Evolutionary conservation across 148 eudicot species (phyloP).

Genomic region (Euryodendron excelsum): DNA sequence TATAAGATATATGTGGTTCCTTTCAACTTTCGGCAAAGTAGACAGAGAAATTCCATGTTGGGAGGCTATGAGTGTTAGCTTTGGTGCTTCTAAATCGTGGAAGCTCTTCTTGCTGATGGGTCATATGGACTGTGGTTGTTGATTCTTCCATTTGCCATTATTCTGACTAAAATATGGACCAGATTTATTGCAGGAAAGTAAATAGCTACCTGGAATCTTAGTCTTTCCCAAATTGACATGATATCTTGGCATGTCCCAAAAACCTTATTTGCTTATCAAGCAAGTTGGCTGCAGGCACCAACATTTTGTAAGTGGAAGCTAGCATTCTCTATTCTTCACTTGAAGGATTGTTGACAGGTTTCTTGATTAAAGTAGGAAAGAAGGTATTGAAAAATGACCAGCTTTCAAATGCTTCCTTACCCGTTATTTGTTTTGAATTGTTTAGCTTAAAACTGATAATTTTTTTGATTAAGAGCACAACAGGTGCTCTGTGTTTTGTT

Average conservation of each 20-base stretch:
- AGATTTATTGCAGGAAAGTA: slow-evolving; percentile 21
- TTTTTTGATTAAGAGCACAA: too few relatives aligned
- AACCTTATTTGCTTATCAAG: slow-evolving; percentile 17
- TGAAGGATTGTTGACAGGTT: background rate
- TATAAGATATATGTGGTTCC: background rate
- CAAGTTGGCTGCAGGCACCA: slow-evolving; percentile 42
- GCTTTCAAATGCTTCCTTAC: background rate
- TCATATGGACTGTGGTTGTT: slow-evolving; percentile 29
- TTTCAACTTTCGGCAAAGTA: background rate
- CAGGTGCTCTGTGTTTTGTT: too few relatives aligned
- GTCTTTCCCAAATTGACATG: slow-evolving; percentile 11
- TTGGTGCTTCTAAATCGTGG: background rate
- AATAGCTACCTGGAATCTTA: slow-evolving; percentile 17
- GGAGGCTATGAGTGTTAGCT: background rate
- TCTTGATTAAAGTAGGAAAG: too few relatives aligned
- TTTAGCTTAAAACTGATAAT: background rate
- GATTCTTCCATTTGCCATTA: slow-evolving; percentile 47
- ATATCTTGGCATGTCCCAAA: slow-evolving; percentile 22
- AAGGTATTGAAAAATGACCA: too few relatives aligned
- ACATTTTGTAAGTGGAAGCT: slow-evolving; percentile 30
- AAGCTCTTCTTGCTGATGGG: slow-evolving; percentile 26
- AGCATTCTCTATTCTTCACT: slow-evolving; percentile 24
- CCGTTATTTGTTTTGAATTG: background rate
- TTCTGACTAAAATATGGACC: slow-evolving; percentile 29
- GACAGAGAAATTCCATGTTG: background rate